These are phyloP conservation scores for Colletotrichum liaoningense DNA, from an alignment of 2,329 filamentous ascomycete genomes.

Conservation along the genomic window DNA sequence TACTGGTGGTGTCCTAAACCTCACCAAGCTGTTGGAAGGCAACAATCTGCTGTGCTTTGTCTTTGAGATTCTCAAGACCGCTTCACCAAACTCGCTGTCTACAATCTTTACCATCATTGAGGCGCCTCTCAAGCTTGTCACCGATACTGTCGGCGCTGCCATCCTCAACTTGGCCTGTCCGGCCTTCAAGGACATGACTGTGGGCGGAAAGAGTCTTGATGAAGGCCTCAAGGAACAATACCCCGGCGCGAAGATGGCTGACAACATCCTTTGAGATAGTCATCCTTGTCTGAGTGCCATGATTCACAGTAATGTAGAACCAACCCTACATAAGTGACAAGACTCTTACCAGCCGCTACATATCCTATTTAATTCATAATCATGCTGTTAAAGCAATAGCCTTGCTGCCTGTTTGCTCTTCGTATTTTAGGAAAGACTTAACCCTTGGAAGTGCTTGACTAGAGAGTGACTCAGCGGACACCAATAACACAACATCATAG, in stretches of 20 bases:
- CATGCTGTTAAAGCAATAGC: too few relatives aligned
- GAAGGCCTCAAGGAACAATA: constrained; percentile 20
- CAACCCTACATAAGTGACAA: too few relatives aligned
- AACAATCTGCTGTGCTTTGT: constrained; percentile 59
- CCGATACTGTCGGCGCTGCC: constrained; percentile 43
- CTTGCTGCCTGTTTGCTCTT: fast-evolving
- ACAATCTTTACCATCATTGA: constrained; percentile 48
- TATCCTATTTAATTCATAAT: too few relatives aligned
- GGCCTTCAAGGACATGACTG: constrained; percentile 42
- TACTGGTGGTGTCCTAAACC: constrained; percentile 57
- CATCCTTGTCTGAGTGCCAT: too few relatives aligned
- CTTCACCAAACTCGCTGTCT: constrained; percentile 54
- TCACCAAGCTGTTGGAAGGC: constrained; percentile 52
- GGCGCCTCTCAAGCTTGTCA: constrained; percentile 46
- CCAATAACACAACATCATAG: too few relatives aligned
- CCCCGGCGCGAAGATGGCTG: constrained; percentile 18
- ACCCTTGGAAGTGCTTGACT: too few relatives aligned
- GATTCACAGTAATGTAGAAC: too few relatives aligned
- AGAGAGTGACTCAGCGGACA: too few relatives aligned
- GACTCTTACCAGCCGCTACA: too few relatives aligned
- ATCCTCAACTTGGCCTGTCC: constrained; percentile 44
- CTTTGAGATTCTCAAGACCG: constrained; percentile 51
- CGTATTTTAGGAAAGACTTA: too few relatives aligned
- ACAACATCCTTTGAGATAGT: background rate
- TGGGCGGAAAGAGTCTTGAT: constrained; percentile 38